Evolutionary conservation across 2,329 filamentous ascomycete species (phyloP).

Genomic region (Aureobasidium leucospermi): DNA sequence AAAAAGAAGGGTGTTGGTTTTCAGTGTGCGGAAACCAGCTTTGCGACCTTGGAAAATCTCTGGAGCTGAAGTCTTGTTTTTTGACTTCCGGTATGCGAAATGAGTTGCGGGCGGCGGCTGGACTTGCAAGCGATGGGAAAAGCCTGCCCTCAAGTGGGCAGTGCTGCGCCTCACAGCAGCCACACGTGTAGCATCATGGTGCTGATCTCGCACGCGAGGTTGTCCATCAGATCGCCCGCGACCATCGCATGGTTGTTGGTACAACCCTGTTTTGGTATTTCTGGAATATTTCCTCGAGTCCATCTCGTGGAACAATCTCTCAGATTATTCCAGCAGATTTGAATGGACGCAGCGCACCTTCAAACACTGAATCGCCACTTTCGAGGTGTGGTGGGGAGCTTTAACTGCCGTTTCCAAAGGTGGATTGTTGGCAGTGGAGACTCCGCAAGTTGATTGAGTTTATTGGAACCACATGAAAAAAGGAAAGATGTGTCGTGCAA

Average conservation of each 20-base stretch:
- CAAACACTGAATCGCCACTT: neutral
- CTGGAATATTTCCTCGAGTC: neutral
- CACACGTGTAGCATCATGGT: slow-evolving; percentile 3
- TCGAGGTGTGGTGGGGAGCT: too few species aligned
- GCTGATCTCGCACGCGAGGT: neutral
- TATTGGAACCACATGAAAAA: neutral
- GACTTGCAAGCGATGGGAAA: neutral
- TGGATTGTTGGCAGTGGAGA: neutral
- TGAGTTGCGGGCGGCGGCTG: neutral
- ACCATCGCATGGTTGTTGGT: neutral
- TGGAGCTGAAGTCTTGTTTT: neutral
- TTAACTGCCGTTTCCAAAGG: neutral
- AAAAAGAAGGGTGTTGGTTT: neutral
- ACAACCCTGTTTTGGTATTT: neutral
- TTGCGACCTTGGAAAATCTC: neutral
- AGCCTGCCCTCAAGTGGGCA: neutral
- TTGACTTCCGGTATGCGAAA: neutral
- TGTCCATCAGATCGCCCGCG: neutral
- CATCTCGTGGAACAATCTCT: neutral
- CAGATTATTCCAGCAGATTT: neutral
- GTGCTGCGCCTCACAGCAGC: slow-evolving; percentile 7
- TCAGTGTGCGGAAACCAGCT: neutral
- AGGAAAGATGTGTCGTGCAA: slow-evolving; percentile 1
- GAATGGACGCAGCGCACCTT: too few species aligned
- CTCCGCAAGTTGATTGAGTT: neutral